Evolutionary conservation across 2,329 filamentous ascomycete genomes (phyloP).

Genomic region (Diaporthe longicolla): DNA sequence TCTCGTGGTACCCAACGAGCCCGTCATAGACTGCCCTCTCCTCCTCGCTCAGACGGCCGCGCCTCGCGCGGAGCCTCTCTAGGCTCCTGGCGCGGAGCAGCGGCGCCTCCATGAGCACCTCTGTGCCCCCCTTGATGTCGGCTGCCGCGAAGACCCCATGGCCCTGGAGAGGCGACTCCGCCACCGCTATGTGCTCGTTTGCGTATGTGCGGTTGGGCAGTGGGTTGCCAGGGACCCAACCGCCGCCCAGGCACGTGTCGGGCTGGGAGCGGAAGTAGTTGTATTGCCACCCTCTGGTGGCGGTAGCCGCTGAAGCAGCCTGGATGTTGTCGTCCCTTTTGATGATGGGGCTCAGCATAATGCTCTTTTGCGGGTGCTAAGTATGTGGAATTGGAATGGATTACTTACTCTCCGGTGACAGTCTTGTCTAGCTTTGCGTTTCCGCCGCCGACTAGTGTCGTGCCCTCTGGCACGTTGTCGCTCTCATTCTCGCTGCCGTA

Average conservation of each 20-base stretch:
- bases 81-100: slow-evolving; percentile 53
- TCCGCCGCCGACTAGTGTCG: not conserved
- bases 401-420: slow-evolving; percentile 12
- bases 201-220: slow-evolving; percentile 46
- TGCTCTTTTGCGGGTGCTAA: no score
- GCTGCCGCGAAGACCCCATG: slow-evolving; percentile 62
- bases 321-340: slow-evolving; percentile 6
- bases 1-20: slow-evolving; percentile 54
- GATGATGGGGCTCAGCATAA: not conserved
- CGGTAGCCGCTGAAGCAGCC: not conserved
- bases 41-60: slow-evolving; percentile 52
- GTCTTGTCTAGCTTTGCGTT: not conserved
- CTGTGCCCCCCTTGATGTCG: slow-evolving; percentile 55
- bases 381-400: no score
- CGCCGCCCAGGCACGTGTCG: slow-evolving; percentile 32
- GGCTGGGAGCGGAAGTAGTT: not conserved
- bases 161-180: slow-evolving; percentile 58
- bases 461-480: not conserved
- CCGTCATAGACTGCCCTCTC: slow-evolving; percentile 53
- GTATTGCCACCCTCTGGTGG: slow-evolving; percentile 12
- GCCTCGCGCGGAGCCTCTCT: slow-evolving; percentile 52
- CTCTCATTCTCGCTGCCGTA: not conserved
- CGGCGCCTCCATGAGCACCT: slow-evolving; percentile 61
- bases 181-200: slow-evolving; percentile 59
- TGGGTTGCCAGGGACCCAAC: not conserved